A percentile compares a stretch with the other conserved stretches of the same genome.
Evolutionary conservation across 306 rosid genomes (phyloP).

Genomic region (Trifolium fragiferum): DNA sequence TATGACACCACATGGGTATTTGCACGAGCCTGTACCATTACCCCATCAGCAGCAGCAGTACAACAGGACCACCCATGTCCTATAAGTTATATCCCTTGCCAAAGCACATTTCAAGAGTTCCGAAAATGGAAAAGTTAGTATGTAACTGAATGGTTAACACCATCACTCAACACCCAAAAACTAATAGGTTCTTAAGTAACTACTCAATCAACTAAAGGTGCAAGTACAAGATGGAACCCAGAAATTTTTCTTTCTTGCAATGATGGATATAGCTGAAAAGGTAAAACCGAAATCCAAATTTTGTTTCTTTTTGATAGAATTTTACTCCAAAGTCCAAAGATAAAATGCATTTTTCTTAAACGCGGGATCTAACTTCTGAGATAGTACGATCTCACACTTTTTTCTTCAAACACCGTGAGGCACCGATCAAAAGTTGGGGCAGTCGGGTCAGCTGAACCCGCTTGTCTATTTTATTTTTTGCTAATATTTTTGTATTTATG

Average conservation of each 20-base stretch:
- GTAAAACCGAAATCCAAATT: too few relatives aligned
- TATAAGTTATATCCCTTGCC: not conserved
- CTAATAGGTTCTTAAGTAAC: not conserved
- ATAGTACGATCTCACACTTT: too few relatives aligned
- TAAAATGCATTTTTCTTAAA: not conserved
- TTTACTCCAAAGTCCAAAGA: not conserved
- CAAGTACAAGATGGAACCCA: not conserved
- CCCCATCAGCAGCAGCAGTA: not conserved
- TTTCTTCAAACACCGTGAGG: too few relatives aligned
- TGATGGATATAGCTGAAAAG: too few relatives aligned
- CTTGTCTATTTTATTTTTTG: too few relatives aligned
- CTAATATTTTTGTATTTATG: too few relatives aligned
- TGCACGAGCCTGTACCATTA: constrained; percentile 10
- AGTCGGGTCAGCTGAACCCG: too few relatives aligned
- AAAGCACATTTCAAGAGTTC: not conserved
- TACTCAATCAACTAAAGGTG: not conserved
- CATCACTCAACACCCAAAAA: not conserved
- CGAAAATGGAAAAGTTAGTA: not conserved
- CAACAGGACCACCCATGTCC: constrained; percentile 20
- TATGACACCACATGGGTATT: constrained; percentile 18
- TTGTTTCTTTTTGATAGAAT: constrained; percentile 16
- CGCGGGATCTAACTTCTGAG: too few relatives aligned
- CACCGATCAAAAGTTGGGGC: too few relatives aligned
- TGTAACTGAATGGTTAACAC: not conserved
- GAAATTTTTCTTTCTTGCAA: not conserved